These are phyloP conservation scores for Solanum chmielewskii DNA, from an alignment of 257 asterid genomes.

Conservation along the genomic window DNA sequence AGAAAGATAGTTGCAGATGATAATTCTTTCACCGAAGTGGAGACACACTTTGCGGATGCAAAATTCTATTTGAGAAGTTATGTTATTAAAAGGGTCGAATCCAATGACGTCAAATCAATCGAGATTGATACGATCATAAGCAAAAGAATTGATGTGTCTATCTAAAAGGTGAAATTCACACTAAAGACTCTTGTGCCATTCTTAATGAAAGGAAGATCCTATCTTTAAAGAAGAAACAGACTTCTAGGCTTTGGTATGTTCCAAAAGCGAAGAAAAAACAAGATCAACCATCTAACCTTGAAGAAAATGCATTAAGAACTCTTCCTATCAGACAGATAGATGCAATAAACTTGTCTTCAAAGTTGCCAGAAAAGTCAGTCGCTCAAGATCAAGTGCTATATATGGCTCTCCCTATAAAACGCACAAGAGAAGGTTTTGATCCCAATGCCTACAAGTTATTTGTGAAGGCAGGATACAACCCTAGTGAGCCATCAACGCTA, in stretches of 20 bases:
- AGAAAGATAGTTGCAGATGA: no score
- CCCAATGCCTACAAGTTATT: no score
- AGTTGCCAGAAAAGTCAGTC: background rate
- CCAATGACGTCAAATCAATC: background rate
- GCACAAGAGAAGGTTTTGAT: background rate
- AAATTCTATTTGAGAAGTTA: no score
- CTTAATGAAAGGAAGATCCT: background rate
- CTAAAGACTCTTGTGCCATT: no score
- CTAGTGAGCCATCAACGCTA: no score
- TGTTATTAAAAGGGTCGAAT: no score
- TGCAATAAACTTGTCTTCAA: background rate
- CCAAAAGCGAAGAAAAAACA: background rate
- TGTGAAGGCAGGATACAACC: no score
- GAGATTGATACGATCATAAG: no score
- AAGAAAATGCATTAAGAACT: background rate
- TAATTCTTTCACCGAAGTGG: no score
- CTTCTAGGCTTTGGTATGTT: background rate
- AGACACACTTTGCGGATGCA: no score
- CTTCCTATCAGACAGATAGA: background rate
- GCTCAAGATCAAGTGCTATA: background rate
- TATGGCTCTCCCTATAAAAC: background rate
- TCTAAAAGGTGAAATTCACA: accelerated
- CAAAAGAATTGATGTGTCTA: no score
- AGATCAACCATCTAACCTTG: background rate
- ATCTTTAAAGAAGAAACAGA: background rate